Evolutionary conservation across 305 asterid genomes (phyloP), one percentile per base, ranked within the genome.

Genomic region (Ajuga reptans): DNA sequence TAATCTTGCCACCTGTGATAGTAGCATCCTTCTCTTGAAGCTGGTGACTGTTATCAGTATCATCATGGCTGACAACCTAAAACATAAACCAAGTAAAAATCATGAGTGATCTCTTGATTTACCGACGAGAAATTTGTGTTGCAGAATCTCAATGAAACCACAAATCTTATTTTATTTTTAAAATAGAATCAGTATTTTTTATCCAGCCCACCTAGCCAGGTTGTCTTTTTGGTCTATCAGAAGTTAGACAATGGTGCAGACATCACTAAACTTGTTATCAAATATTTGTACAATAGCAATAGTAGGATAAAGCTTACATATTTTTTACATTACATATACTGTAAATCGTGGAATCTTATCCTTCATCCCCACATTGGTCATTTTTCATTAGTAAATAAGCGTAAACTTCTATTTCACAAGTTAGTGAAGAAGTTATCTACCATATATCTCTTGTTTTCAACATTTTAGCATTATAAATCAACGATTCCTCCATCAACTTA

Each of bases 21-120:
- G 82, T 54, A 72, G 65, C 78, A 68, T 78, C 85, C 81, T 80
- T 81, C 46, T 64, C 73, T 15, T 84, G 74, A 65, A 81, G 71
- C 76, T 82, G 86, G 51, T 68, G 52, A 69, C 79, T 79, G 68
- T 59, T 66, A 78, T 78, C 86, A n/a, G n/a, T n/a, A 47, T 74
- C 50, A 62, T 63, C 76, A 59, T 77, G 79, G 75, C 50, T 51
- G 56, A 68, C 70, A 72, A 75, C 86, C 97, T 80, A 64, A 75
- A 74, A 66, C 63, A 63, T 66, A 75, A 76, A 75, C 65, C 73
- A 71, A 51, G 57, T 9, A 66, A 9, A 64, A 46, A 77, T 46
- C 53, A 72, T 18, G 66, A 55, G 63, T 39, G 53, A 57, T 37
- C 33, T 16, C 58, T 71, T 66, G 64, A 73, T 46, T 16, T 63